Evolutionary conservation across 208 protist genomes (phyloP), one percentile per base, ranked within the genome.

Genomic region (Crithidia expoeki): DNA sequence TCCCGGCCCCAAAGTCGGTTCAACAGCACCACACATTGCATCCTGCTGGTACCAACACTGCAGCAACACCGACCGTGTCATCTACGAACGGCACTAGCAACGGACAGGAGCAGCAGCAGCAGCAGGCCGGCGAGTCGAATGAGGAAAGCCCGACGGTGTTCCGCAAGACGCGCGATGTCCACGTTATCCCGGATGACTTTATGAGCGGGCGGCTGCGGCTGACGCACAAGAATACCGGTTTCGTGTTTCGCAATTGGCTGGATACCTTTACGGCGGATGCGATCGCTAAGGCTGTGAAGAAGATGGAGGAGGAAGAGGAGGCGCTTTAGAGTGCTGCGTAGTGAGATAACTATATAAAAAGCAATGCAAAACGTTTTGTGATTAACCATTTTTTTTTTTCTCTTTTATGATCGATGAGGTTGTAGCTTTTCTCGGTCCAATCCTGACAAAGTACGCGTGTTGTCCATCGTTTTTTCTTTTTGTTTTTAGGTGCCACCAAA

Each of bases 181-280:
- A 60, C 25, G 69, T 72, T 25, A 86, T 89, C 36, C 84, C 84
- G 0, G 74, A 84, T n/a, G 76, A 81, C 34, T 89, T 85, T 50
- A 46, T 89, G 17, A 78, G 74, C 30, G 84, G 84, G 1, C 65
- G 74, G 27, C 38, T 86, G 36, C 56, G 53, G 25, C 56, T 89
- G 47, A 78, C 46, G 40, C 72, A 74, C 72, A 71, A 55, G 14
- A 79, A 89, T 68, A 53, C 71, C 11, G 74, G 49, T 36, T 50
- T 50, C 47, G 42, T 75, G 36, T 86, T 89, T 49, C 72, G 67
- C 23, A 79, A 80, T 46, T 85, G 73, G 81, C 64, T 85, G 14
- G 55, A 79, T 33, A 67, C 70, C 19, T 80, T 85, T 46, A 76
- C 76, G 21, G 46, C 44, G 25, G 55, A 77, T 38, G 81, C 60